Percentiles rank a stretch among this genome's conserved stretches.
These are phyloP conservation scores for Avena atlantica DNA, from an alignment of 176 grass and related monocot species.

Conservation along the genomic window DNA sequence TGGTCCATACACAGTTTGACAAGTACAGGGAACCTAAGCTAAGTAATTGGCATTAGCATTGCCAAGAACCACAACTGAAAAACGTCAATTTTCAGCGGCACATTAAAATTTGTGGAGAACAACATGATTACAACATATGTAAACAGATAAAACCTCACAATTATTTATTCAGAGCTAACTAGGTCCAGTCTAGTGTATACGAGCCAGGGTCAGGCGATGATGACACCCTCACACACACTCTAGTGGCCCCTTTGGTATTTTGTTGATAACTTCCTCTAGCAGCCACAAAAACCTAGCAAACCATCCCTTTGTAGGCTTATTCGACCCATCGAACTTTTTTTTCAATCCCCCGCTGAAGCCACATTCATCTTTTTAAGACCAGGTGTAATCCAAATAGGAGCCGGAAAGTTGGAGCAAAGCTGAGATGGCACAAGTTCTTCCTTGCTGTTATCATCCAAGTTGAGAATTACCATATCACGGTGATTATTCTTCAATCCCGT, in stretches of 20 bases:
- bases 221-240: neutral
- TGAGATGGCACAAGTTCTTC: neutral
- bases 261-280: neutral
- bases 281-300: neutral
- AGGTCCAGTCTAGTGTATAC: neutral
- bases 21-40: no score
- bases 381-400: neutral
- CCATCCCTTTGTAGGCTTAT: neutral
- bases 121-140: no score
- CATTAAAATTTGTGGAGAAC: no score
- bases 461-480: no score
- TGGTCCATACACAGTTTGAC: no score
- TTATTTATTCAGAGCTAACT: neutral
- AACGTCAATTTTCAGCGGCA: neutral
- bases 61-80: no score
- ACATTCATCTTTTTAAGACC: neutral
- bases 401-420: neutral
- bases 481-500: neutral
- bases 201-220: neutral
- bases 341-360: neutral
- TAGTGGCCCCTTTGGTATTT: neutral
- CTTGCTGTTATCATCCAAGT: neutral
- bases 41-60: no score
- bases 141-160: neutral
- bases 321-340: neutral